Conservation (phyloP, 805 yeast species). For the Debaryomyces tyrocola region DNA sequence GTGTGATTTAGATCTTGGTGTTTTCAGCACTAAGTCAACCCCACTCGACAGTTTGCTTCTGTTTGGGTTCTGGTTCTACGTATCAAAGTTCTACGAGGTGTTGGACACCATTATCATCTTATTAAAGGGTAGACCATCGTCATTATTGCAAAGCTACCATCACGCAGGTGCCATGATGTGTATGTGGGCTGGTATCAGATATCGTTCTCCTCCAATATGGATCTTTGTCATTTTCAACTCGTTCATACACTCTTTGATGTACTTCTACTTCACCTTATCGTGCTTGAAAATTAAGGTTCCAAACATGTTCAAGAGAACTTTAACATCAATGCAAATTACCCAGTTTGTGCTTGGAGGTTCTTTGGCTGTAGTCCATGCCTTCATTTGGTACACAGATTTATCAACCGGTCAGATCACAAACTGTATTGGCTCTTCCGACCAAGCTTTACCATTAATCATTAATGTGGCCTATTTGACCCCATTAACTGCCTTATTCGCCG, state of each 20-base stretch:
- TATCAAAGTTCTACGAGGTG: slow-evolving; percentile 72
- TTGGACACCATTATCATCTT: slow-evolving; percentile 67
- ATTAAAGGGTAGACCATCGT: slow-evolving; percentile 65
- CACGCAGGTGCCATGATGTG: slow-evolving; percentile 80
- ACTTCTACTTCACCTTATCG: slow-evolving; percentile 63
- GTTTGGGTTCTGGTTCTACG: slow-evolving; percentile 66
- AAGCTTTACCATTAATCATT: slow-evolving; percentile 60
- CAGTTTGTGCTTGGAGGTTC: slow-evolving; percentile 72
- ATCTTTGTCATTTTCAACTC: slow-evolving; percentile 77
- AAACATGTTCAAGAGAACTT: slow-evolving; percentile 50
- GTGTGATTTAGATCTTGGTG: slow-evolving; percentile 60
- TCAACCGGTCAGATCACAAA: slow-evolving; percentile 31
- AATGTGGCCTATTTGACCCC: slow-evolving; percentile 69
- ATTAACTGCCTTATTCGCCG: slow-evolving; percentile 62
- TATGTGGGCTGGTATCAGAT: slow-evolving; percentile 78
- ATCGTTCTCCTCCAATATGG: slow-evolving; percentile 75
- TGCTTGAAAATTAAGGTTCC: slow-evolving; percentile 63
- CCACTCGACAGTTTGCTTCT: slow-evolving; percentile 43
- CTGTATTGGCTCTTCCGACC: slow-evolving; percentile 59
- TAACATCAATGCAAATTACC: slow-evolving; percentile 66
- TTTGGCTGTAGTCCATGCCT: slow-evolving; percentile 62
- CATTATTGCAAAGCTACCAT: slow-evolving; percentile 70
- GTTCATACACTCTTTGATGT: slow-evolving; percentile 75
- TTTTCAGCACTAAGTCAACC: slow-evolving; percentile 39
- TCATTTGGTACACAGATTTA: slow-evolving; percentile 57